These are phyloP conservation scores for Paracoccidioides brasiliensis DNA, from an alignment of 2,329 filamentous ascomycete species.

Conservation along the genomic window DNA sequence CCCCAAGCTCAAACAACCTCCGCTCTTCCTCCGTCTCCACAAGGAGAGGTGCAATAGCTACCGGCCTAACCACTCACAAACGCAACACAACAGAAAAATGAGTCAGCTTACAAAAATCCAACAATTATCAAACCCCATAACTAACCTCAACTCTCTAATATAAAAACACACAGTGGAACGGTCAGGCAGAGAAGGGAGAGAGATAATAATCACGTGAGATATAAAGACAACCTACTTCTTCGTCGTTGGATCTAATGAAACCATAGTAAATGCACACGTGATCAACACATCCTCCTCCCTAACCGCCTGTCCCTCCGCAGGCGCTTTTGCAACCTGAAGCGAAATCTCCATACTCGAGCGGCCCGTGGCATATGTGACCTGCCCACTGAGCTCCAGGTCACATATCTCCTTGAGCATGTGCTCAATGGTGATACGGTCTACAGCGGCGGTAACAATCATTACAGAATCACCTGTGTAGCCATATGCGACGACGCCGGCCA, in stretches of 20 bases:
- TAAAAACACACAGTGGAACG: too few species aligned
- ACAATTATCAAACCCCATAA: background rate
- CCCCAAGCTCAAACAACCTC: slow-evolving; percentile 47
- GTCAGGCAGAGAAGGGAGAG: background rate
- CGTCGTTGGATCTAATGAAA: slow-evolving; percentile 55
- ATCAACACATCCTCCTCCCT: slow-evolving; percentile 47
- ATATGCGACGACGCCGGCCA: slow-evolving; percentile 64
- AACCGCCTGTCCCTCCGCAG: slow-evolving; percentile 28
- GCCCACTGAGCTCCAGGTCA: slow-evolving; percentile 59
- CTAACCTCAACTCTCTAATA: too few species aligned
- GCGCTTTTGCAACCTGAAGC: slow-evolving; percentile 57
- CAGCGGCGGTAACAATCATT: slow-evolving; percentile 51
- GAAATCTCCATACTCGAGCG: slow-evolving; percentile 62
- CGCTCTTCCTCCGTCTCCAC: slow-evolving; percentile 54
- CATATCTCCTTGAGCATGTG: slow-evolving; percentile 64
- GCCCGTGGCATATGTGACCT: slow-evolving; percentile 59
- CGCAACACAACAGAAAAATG: background rate
- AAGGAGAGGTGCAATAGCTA: slow-evolving; percentile 48
- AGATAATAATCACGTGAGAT: background rate
- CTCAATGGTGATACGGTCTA: slow-evolving; percentile 53
- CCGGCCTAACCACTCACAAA: slow-evolving; percentile 33
- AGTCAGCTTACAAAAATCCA: slow-evolving; percentile 1
- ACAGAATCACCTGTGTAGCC: slow-evolving; percentile 55
- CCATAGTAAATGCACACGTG: slow-evolving; percentile 68
- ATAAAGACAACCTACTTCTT: slow-evolving; percentile 39